Conservation (phyloP, 2,329 filamentous ascomycete genomes). For the Cryoendolithus antarcticus region DNA sequence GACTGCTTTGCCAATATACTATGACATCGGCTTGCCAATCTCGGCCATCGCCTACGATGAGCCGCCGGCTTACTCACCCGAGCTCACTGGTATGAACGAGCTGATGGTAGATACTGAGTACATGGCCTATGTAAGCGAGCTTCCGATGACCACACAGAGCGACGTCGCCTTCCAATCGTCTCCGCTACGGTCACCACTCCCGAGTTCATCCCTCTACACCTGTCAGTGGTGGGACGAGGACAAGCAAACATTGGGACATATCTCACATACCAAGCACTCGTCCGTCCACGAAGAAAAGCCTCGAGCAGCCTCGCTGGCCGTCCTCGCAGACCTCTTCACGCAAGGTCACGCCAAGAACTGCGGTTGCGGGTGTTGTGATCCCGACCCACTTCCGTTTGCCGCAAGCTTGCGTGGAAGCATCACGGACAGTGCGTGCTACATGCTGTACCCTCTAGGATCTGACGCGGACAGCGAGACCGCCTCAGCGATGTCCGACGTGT, state of each 20-base stretch:
- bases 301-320: conserved; percentile 2
- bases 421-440: too few relatives aligned
- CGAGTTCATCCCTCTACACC: background rate
- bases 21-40: conserved; percentile 8
- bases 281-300: conserved; percentile 4
- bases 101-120: conserved; percentile 10
- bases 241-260: conserved; percentile 1
- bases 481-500: too few relatives aligned
- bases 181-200: background rate
- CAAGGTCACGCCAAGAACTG: conserved; percentile 20
- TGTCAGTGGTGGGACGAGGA: background rate
- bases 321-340: conserved; percentile 13
- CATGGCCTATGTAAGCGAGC: background rate
- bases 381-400: too few relatives aligned
- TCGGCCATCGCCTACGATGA: conserved; percentile 3
- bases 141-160: background rate
- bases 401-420: too few relatives aligned
- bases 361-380: conserved; percentile 10
- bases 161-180: background rate
- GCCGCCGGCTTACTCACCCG: too few relatives aligned
- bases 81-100: conserved; percentile 10
- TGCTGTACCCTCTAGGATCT: too few relatives aligned
- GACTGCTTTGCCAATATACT: conserved; percentile 1
- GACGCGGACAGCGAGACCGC: too few relatives aligned
- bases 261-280: conserved; percentile 4